Conservation (phyloP, 768 basidiomycete genomes). For the Ramaria rubella region DNA sequence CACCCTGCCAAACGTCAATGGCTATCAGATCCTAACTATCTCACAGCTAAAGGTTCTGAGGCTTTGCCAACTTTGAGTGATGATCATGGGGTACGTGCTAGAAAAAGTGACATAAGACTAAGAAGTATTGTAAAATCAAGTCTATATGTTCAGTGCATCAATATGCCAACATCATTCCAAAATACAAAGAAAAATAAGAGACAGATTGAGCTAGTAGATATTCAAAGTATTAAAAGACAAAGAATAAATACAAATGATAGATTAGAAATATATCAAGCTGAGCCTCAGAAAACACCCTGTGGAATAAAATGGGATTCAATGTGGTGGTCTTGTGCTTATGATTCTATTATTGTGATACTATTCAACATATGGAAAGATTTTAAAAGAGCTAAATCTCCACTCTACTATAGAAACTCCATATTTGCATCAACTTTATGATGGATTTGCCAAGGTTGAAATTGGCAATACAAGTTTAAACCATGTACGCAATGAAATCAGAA, state of each 20-base stretch:
- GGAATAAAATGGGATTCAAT: neutral
- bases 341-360: no score
- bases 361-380: no score
- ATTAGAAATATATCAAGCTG: neutral
- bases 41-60: neutral
- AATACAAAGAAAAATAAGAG: neutral
- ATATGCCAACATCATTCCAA: neutral
- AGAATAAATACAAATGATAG: neutral
- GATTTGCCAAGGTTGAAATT: no score
- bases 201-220: neutral
- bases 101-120: neutral
- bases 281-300: neutral
- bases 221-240: neutral
- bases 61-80: neutral
- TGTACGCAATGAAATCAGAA: no score
- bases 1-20: neutral
- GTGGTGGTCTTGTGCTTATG: neutral
- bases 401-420: no score
- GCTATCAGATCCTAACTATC: neutral
- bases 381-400: no score
- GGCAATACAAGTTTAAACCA: no score
- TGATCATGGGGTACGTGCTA: neutral
- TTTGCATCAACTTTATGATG: no score
- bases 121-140: no score
- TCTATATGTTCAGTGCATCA: no score